Evolutionary conservation across 75 land plant genomes (phyloP).

Genomic region (Pinus albicaulis): DNA sequence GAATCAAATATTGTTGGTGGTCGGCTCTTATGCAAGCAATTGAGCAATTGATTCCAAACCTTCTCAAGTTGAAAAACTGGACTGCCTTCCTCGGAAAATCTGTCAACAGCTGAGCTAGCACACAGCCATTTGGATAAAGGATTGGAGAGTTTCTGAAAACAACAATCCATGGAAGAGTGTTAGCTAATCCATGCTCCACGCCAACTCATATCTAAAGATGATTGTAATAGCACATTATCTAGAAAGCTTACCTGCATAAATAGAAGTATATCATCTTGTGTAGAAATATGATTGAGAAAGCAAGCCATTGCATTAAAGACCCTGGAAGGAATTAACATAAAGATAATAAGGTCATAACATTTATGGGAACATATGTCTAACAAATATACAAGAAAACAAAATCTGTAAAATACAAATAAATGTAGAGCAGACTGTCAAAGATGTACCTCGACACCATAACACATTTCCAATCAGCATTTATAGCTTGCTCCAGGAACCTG

Average conservation of each 20-base stretch:
- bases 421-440: neutral
- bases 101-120: slow-evolving; percentile 4
- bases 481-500: slow-evolving; percentile 7
- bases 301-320: slow-evolving; percentile 14
- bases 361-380: neutral
- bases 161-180: neutral
- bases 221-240: neutral
- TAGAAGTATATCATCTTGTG: slow-evolving; percentile 18
- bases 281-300: slow-evolving; percentile 1
- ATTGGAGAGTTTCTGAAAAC: slow-evolving; percentile 33
- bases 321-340: slow-evolving; percentile 10
- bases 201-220: neutral
- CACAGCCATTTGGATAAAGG: slow-evolving; percentile 37
- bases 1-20: slow-evolving; percentile 48
- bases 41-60: slow-evolving; percentile 39
- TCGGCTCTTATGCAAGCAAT: slow-evolving; percentile 24
- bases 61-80: slow-evolving; percentile 15
- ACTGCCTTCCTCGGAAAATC: slow-evolving; percentile 9
- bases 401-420: neutral
- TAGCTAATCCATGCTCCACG: neutral
- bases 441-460: neutral
- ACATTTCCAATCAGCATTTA: neutral
- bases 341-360: neutral
- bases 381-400: neutral
- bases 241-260: slow-evolving; percentile 23